Base-by-base conservation (phyloP, 305 asterid genomes). In the Fraxinus sp. region DNA sequence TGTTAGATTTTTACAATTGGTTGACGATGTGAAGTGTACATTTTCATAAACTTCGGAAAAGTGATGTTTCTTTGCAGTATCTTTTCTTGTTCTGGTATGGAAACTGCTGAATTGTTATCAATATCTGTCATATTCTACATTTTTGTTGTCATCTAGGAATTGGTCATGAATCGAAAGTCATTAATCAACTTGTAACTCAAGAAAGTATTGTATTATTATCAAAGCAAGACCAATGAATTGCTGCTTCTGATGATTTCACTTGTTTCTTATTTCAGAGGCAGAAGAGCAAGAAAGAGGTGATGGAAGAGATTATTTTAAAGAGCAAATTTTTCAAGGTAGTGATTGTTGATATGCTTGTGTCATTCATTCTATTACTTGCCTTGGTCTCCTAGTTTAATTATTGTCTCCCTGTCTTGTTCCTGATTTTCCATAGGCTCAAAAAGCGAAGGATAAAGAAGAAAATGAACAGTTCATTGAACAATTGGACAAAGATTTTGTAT, bases 401-500 rank as follows among this genome's bases (percentile, higher is more conserved):
- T 80, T 9, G 62, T 84, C 57, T 57, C 72, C 72, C 64, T 74
- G 52, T 81, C 74, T 74, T 73, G 26, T 36, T 79, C 82, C 52
- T 36, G 49, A 72, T 72, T 41, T 85, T 41, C 28, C 79, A 71
- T 77, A 96, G 99, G 99, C 99, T 79, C 90, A 96, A 89, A 94
- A 93, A 68, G 97, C 99, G n/a, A 93, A 93, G 91, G 99, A 91
- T 3, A 96, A 94, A 88, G 97, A 96, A 88, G 98, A 94, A 86
- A 92, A 87, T 73, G 97, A 92, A 82, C 82, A 90, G 86, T 86
- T 94, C 52, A 81, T 85, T 1, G 94, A 93, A 24, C 93, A 96
- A 80, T 84, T 96, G 90, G 98, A 96, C 89, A 90, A 91, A 76
- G 90, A 92, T 71, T 96, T 94, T 80, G 20, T 89, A 62, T 94